Conservation (phyloP, 495 filamentous ascomycete genomes). For the Sporormia fimetaria region DNA sequence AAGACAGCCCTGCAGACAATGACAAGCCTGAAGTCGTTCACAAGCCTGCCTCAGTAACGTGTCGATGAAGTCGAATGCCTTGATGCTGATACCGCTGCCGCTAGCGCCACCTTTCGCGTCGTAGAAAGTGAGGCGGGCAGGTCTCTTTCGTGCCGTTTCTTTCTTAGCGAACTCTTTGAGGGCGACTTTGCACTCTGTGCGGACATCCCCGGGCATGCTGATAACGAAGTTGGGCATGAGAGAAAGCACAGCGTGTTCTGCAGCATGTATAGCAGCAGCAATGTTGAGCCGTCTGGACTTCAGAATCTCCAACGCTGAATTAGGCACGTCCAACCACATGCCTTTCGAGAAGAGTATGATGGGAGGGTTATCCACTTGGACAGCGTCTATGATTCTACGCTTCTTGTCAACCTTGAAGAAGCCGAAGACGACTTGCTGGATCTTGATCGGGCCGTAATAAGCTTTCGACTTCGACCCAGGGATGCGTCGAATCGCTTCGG, state of each 20-base stretch:
- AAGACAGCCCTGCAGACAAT: constrained; percentile 63
- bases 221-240: constrained; percentile 86
- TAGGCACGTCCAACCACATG: constrained; percentile 93
- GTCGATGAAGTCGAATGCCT: constrained; percentile 88
- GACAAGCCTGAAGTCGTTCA: constrained; percentile 63
- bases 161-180: constrained; percentile 70
- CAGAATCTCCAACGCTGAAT: constrained; percentile 65
- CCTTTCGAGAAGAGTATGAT: constrained; percentile 75
- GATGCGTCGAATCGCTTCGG: constrained; percentile 66
- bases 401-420: constrained; percentile 89
- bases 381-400: constrained; percentile 77
- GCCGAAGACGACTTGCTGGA: constrained; percentile 79
- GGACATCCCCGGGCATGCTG: constrained; percentile 74
- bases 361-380: constrained; percentile 86
- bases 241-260: constrained; percentile 78
- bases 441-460: constrained; percentile 73
- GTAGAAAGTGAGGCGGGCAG: constrained; percentile 85
- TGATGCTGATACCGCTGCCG: constrained; percentile 75
- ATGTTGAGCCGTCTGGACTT: constrained; percentile 59
- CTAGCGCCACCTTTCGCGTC: constrained; percentile 80
- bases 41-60: constrained; percentile 65
- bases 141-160: constrained; percentile 66
- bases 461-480: constrained; percentile 47
- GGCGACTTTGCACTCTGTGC: constrained; percentile 81
- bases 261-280: constrained; percentile 85